Conservation (phyloP, 1,284 basidiomycete species). For the Malassezia caprae region DNA sequence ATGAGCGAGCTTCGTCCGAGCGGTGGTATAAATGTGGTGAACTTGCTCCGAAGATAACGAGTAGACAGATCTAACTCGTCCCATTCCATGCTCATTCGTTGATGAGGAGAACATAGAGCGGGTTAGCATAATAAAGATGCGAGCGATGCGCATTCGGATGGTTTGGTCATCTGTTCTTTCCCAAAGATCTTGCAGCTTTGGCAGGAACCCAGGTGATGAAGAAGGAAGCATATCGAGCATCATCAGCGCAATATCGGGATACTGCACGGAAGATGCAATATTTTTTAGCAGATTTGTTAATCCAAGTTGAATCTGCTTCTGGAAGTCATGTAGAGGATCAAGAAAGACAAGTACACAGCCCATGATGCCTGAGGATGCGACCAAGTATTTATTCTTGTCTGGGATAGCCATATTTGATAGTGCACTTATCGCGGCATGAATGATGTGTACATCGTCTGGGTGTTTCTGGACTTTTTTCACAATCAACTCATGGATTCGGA, state of each 20-base stretch:
- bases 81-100: neutral
- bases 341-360: slow-evolving; percentile 19
- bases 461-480: slow-evolving; percentile 17
- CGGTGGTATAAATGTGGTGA: neutral
- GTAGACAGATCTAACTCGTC: neutral
- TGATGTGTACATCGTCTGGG: slow-evolving; percentile 28
- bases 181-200: neutral
- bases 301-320: slow-evolving; percentile 64
- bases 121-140: slow-evolving; percentile 73
- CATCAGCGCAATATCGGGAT: slow-evolving; percentile 56
- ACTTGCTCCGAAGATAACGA: neutral
- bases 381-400: slow-evolving; percentile 24
- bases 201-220: neutral
- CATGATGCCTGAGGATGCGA: slow-evolving; percentile 23
- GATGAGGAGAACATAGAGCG: slow-evolving; percentile 28
- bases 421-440: slow-evolving; percentile 30
- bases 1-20: slow-evolving; percentile 16
- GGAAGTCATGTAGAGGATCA: slow-evolving; percentile 25
- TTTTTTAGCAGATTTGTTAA: slow-evolving; percentile 82
- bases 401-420: slow-evolving; percentile 41
- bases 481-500: neutral
- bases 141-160: slow-evolving; percentile 76
- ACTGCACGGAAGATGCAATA: slow-evolving; percentile 57
- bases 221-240: neutral
- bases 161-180: slow-evolving; percentile 45